phyloP scores from a whole-genome alignment of 495 filamentous ascomycete species.

The Penicillium bialowiezense region DNA sequence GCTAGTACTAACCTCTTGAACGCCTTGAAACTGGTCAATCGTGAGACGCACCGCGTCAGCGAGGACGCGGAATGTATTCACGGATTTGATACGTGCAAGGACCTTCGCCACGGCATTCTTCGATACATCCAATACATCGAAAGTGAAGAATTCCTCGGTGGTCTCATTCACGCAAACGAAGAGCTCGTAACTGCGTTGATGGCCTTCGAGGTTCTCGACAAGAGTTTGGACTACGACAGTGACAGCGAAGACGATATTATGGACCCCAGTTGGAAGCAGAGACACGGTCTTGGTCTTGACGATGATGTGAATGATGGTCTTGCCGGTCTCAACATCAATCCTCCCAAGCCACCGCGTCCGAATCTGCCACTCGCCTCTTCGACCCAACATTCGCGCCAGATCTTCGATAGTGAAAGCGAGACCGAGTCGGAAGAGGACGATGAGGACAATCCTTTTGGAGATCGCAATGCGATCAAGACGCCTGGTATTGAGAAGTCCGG shows the following conservation, averaged over 20 bases:
- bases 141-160: conserved; percentile 75
- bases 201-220: conserved; percentile 91
- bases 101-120: conserved; percentile 75
- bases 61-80: conserved; percentile 73
- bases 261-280: conserved; percentile 35
- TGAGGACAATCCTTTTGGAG: conserved; percentile 76
- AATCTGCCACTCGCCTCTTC: conserved; percentile 30
- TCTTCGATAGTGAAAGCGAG: conserved; percentile 38
- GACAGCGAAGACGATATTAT: conserved; percentile 70
- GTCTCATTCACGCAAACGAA: conserved; percentile 78
- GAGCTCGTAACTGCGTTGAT: conserved; percentile 87
- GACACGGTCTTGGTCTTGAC: conserved; percentile 10
- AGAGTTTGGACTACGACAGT: conserved; percentile 93
- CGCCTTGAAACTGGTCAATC: conserved; percentile 83
- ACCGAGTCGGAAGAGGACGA: conserved; percentile 55
- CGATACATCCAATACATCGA: conserved; percentile 88
- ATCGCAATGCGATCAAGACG: conserved; percentile 68
- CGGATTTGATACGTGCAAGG: conserved; percentile 83
- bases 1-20: conserved; percentile 90
- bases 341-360: conserved; percentile 42
- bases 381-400: conserved; percentile 21
- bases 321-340: conserved; percentile 39
- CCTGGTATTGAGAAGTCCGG: conserved; percentile 52
- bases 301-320: conserved; percentile 37
- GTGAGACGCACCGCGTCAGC: conserved; percentile 82